phyloP scores from a whole-genome alignment of 2,329 filamentous ascomycete genomes.

The Curvularia hawaiiensis region DNA sequence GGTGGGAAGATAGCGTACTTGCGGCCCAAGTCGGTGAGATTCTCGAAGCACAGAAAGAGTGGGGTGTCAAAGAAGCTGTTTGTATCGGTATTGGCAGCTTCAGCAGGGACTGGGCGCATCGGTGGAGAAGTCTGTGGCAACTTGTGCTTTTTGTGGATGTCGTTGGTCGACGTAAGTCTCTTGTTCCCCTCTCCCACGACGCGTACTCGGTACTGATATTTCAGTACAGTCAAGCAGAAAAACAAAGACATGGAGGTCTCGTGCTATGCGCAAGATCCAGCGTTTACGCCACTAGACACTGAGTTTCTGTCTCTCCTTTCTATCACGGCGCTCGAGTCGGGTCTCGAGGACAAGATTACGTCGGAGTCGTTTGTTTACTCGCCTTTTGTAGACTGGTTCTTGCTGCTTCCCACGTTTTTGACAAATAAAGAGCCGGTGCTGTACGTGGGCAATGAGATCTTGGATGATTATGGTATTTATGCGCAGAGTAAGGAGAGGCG shows the following conservation, averaged over 20 bases:
- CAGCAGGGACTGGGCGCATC: constrained; percentile 43
- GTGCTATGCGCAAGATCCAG: constrained; percentile 45
- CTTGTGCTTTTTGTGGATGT: constrained; percentile 42
- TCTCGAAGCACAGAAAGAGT: constrained; percentile 6
- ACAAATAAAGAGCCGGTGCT: constrained; percentile 35
- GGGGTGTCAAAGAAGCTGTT: constrained; percentile 27
- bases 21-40: constrained; percentile 25
- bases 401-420: constrained; percentile 41
- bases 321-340: constrained; percentile 20
- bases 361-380: constrained; percentile 38
- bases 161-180: constrained; percentile 19
- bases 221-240: background rate
- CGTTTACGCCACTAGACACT: constrained; percentile 41
- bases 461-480: constrained; percentile 35
- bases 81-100: constrained; percentile 47
- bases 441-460: constrained; percentile 47
- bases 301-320: constrained; percentile 33
- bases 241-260: constrained; percentile 7
- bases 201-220: background rate
- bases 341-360: constrained; percentile 30
- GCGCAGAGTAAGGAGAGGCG: constrained; percentile 33
- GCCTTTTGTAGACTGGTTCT: constrained; percentile 46
- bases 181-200: background rate
- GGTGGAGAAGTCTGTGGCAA: constrained; percentile 45
- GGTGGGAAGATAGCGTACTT: constrained; percentile 32